Conservation (phyloP, 176 grass and related monocot species). For the Bromus sterilis region DNA sequence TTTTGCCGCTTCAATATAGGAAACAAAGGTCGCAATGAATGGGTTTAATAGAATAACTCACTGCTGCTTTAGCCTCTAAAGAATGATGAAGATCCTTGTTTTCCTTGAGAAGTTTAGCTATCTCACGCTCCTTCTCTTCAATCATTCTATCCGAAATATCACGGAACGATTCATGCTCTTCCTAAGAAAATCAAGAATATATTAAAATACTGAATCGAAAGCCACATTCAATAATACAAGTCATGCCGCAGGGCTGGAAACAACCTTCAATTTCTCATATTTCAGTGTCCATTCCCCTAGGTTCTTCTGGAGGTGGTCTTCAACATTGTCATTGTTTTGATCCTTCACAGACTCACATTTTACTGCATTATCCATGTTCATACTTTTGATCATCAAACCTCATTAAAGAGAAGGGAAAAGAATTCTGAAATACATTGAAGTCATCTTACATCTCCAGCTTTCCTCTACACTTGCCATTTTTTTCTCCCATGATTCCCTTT, state of each 20-base stretch:
- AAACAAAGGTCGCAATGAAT: constrained; percentile 13
- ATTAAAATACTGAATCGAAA: constrained; percentile 25
- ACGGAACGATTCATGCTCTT: constrained; percentile 83
- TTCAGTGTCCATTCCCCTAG: constrained; percentile 59
- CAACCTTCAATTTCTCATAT: constrained; percentile 93
- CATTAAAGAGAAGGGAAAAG: background rate
- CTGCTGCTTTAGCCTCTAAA: constrained; percentile 51
- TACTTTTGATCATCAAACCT: background rate
- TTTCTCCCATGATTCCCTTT: constrained; percentile 87
- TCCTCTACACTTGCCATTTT: constrained; percentile 76
- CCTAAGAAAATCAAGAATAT: constrained; percentile 39
- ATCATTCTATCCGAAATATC: constrained; percentile 95
- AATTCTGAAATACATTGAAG: constrained; percentile 4
- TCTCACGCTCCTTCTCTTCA: constrained; percentile 86
- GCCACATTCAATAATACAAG: constrained; percentile 10
- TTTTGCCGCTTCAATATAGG: constrained; percentile 4
- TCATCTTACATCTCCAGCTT: constrained; percentile 78
- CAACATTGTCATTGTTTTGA: constrained; percentile 61
- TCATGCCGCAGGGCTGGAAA: constrained; percentile 1
- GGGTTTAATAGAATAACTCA: constrained; percentile 22
- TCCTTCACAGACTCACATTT: constrained; percentile 67
- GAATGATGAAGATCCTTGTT: constrained; percentile 70
- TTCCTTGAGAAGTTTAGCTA: constrained; percentile 66
- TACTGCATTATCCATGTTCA: constrained; percentile 46
- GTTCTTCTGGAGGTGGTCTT: constrained; percentile 70